Conservation (phyloP, 306 rosid species). For the Trifolium subterraneum region DNA sequence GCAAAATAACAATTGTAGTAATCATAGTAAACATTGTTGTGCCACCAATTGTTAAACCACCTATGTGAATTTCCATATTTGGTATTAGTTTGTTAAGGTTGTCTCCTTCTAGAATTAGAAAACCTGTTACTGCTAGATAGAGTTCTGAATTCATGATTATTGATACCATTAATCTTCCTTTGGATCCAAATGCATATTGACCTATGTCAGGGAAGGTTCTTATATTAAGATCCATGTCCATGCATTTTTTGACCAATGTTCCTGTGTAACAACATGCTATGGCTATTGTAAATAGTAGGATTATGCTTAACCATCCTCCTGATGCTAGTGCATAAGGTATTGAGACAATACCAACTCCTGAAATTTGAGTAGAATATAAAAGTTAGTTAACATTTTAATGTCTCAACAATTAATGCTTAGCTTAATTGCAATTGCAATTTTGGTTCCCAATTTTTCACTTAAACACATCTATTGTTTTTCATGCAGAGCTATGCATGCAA, state of each 20-base stretch:
- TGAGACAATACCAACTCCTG: conserved; percentile 88
- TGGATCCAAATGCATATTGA: conserved; percentile 71
- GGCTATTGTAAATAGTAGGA: conserved; percentile 61
- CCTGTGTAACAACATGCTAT: conserved; percentile 67
- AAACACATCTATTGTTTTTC: too few relatives aligned
- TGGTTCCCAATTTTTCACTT: too few relatives aligned
- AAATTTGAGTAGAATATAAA: conserved; percentile 14
- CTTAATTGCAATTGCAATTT: too few relatives aligned
- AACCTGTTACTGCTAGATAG: conserved; percentile 75
- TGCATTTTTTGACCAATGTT: conserved; percentile 71
- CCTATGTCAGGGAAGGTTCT: conserved; percentile 80
- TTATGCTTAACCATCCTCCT: conserved; percentile 88
- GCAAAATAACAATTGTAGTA: conserved; percentile 66
- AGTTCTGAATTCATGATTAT: conserved; percentile 71
- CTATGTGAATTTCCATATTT: conserved; percentile 41
- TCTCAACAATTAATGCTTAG: too few relatives aligned
- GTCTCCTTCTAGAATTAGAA: conserved; percentile 79
- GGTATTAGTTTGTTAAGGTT: conserved; percentile 71
- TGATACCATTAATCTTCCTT: conserved; percentile 64
- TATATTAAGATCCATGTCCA: conserved; percentile 70
- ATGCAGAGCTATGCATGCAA: too few relatives aligned
- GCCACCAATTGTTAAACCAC: conserved; percentile 57
- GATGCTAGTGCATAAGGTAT: conserved; percentile 78
- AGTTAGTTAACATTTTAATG: neutral
- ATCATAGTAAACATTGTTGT: conserved; percentile 54